Evolutionary conservation across 2,329 filamentous ascomycete species (phyloP).

Genomic region (Podosphaera leucotricha): DNA sequence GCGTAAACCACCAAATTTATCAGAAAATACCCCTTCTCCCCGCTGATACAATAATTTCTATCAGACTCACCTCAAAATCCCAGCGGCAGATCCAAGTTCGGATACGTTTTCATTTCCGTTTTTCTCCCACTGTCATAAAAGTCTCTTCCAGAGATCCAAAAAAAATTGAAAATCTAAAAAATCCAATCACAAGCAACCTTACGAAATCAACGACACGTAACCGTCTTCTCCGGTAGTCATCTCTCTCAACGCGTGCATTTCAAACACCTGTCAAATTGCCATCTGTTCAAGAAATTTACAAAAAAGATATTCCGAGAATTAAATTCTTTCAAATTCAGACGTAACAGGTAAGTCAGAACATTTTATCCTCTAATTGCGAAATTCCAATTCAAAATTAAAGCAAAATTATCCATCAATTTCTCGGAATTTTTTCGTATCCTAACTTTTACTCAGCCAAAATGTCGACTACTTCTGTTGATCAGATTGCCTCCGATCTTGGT

Average conservation of each 20-base stretch:
- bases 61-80: not conserved
- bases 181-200: constrained; percentile 11
- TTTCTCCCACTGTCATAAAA: constrained; percentile 14
- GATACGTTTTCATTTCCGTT: constrained; percentile 17
- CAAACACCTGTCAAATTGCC: constrained; percentile 7
- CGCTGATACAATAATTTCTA: not conserved
- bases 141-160: constrained; percentile 15
- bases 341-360: constrained; percentile 7
- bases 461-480: constrained; percentile 45
- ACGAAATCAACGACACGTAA: constrained; percentile 10
- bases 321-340: constrained; percentile 7
- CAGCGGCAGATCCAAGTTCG: constrained; percentile 10
- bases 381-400: constrained; percentile 1
- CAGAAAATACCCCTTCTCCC: not conserved
- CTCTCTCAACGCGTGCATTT: constrained; percentile 3
- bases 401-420: constrained; percentile 1
- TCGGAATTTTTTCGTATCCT: not conserved
- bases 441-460: constrained; percentile 22
- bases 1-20: not conserved
- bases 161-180: constrained; percentile 19
- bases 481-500: constrained; percentile 57
- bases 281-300: constrained; percentile 8
- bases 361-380: constrained; percentile 1
- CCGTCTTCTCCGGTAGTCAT: constrained; percentile 3
- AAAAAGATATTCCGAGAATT: constrained; percentile 2